These are phyloP conservation scores for Hylodesmum podocarpum DNA, from an alignment of 306 rosid species.

Conservation along the genomic window DNA sequence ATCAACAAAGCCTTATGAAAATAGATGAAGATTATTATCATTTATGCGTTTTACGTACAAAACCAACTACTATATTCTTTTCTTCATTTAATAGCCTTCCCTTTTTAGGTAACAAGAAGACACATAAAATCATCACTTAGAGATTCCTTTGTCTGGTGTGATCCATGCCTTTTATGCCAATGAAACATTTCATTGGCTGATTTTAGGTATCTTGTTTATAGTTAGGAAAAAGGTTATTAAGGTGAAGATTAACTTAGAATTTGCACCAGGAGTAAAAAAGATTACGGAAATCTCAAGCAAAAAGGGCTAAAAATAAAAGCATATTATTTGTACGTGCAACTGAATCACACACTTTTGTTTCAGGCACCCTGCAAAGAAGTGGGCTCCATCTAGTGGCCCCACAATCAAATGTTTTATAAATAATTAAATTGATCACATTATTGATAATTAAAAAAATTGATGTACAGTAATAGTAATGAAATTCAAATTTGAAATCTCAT, in stretches of 20 bases:
- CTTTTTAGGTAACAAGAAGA: background rate
- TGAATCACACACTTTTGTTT: conserved; percentile 12
- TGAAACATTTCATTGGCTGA: background rate
- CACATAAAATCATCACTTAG: conserved; percentile 11
- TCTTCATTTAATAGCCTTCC: conserved; percentile 13
- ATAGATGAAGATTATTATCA: background rate
- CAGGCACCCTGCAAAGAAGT: background rate
- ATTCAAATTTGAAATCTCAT: no score
- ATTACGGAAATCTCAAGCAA: background rate
- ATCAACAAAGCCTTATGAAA: background rate
- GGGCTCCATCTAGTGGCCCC: conserved; percentile 29
- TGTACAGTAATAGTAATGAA: no score
- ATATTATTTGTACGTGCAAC: background rate
- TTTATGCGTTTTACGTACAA: background rate
- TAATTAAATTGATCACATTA: no score
- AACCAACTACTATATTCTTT: conserved; percentile 14
- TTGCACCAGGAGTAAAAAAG: conserved; percentile 7
- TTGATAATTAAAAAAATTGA: no score
- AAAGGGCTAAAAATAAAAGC: conserved; percentile 3
- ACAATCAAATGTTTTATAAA: conserved; percentile 44
- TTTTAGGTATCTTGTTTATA: conserved; percentile 15
- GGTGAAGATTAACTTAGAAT: background rate
- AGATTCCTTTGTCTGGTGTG: conserved; percentile 16
- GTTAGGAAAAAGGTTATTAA: conserved; percentile 18
- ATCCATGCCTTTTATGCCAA: background rate